Percentiles rank a stretch among this genome's conserved stretches.
Evolutionary conservation across 2,329 filamentous ascomycete genomes (phyloP).

Genomic region (Thielaviopsis ethacetica): DNA sequence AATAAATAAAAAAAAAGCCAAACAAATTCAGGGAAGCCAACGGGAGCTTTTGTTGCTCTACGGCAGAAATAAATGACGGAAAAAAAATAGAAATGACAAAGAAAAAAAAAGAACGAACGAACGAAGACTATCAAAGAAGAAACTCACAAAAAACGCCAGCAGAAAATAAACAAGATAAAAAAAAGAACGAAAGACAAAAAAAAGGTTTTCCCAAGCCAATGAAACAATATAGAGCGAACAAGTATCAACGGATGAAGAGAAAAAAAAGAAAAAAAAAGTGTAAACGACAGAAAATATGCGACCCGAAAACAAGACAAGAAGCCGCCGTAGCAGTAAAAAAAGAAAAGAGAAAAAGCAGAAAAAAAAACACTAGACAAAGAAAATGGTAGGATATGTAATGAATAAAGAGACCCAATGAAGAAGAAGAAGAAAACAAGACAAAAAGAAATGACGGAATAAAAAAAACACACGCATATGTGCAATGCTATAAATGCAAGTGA

Average conservation of each 20-base stretch:
- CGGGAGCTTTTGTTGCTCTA: no score
- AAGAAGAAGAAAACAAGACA: background rate
- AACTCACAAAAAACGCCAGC: background rate
- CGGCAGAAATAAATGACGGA: background rate
- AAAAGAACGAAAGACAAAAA: background rate
- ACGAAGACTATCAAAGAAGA: background rate
- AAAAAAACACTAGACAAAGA: slow-evolving; percentile 1
- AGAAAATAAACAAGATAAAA: slow-evolving; percentile 1
- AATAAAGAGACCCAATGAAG: slow-evolving; percentile 8
- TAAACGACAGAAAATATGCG: background rate
- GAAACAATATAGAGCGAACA: background rate
- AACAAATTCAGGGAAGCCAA: background rate
- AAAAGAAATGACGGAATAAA: slow-evolving; percentile 3
- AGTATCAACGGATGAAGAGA: slow-evolving; percentile 7
- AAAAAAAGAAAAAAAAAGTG: slow-evolving; percentile 1
- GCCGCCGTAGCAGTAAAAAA: no score
- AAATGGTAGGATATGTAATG: background rate
- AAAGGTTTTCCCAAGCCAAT: no score
- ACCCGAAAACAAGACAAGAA: no score
- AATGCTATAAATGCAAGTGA: no score
- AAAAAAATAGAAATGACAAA: slow-evolving; percentile 13
- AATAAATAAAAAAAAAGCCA: background rate
- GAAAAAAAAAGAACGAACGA: slow-evolving; percentile 3
- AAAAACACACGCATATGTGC: background rate
- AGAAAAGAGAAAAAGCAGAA: background rate